These are phyloP conservation scores for Pelargonium nanum DNA, from an alignment of 345 rosid genomes.

Conservation along the genomic window DNA sequence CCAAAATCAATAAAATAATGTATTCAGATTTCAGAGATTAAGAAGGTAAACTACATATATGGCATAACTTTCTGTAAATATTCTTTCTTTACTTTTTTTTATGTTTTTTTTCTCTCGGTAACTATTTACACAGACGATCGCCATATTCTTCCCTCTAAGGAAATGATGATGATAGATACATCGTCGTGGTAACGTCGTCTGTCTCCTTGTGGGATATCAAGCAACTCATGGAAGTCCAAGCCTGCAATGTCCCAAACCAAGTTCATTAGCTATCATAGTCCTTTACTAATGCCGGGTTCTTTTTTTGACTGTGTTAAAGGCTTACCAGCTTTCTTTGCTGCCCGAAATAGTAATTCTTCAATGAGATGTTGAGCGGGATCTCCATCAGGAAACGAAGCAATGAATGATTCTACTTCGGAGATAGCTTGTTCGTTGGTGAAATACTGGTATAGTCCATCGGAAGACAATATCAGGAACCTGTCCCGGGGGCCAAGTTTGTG, in stretches of 20 bases:
- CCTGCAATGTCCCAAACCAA: constrained; percentile 27
- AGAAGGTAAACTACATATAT: not conserved
- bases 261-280: not conserved
- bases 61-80: not conserved
- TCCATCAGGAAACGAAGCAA: constrained; percentile 68
- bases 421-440: constrained; percentile 79
- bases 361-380: constrained; percentile 95
- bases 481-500: constrained; percentile 59
- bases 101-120: not conserved
- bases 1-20: not conserved
- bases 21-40: not conserved
- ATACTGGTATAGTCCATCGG: constrained; percentile 86
- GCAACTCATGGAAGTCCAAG: constrained; percentile 74
- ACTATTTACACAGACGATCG: constrained; percentile 54
- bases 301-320: not conserved
- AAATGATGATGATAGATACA: constrained; percentile 70
- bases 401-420: constrained; percentile 60
- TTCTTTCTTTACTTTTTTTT: not conserved
- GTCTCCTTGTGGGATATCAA: constrained; percentile 87
- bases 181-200: constrained; percentile 89
- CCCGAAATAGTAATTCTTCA: constrained; percentile 70
- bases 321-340: constrained; percentile 86
- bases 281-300: not conserved
- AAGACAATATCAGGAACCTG: constrained; percentile 65
- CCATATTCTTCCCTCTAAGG: constrained; percentile 94